A percentile compares a stretch with the other conserved stretches of the same genome.
phyloP scores from a whole-genome alignment of 73 alveolate species.

The Stentor coeruleus region DNA sequence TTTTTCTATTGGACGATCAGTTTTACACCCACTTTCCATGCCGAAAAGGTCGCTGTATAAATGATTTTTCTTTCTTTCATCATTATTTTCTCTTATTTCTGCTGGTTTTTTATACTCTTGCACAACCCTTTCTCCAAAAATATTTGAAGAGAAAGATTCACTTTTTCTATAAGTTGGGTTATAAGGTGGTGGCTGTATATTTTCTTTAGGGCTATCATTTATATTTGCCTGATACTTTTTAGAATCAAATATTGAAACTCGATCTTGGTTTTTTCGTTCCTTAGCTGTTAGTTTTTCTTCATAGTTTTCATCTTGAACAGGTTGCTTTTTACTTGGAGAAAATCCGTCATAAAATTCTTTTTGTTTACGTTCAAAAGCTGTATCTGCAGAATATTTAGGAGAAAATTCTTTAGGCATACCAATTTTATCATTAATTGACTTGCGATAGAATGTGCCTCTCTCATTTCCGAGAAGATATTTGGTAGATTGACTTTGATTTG shows the following conservation, averaged over 20 bases:
- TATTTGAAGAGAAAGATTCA: neutral
- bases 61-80: neutral
- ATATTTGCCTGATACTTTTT: no score
- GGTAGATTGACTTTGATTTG: neutral
- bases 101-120: neutral
- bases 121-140: neutral
- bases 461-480: neutral
- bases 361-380: slow-evolving; percentile 17
- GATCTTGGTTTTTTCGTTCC: neutral
- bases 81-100: neutral
- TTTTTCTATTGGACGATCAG: neutral
- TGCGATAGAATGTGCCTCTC: neutral
- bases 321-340: neutral
- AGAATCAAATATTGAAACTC: neutral
- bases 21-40: neutral
- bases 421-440: slow-evolving; percentile 1
- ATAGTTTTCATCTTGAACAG: neutral
- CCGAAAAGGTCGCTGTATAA: neutral
- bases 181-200: neutral
- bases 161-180: neutral
- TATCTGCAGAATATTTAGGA: neutral
- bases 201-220: neutral
- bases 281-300: neutral
- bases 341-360: slow-evolving; percentile 3
- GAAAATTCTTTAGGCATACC: neutral